phyloP scores from a whole-genome alignment of 352 stramenopile species.

The Phytophthora brassicae region DNA sequence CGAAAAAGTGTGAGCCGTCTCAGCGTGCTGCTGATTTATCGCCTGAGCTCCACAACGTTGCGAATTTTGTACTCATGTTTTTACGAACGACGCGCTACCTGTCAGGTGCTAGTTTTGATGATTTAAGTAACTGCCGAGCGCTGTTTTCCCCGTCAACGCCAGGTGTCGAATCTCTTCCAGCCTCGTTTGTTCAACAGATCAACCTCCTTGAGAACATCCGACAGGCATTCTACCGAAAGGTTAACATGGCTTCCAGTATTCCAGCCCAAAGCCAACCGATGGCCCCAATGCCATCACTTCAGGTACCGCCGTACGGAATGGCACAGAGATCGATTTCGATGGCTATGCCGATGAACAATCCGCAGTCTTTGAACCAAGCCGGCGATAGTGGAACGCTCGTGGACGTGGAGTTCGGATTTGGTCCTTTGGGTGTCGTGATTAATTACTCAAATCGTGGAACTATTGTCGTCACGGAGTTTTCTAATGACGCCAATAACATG shows the following conservation, averaged over 20 bases:
- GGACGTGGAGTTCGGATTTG: conserved; percentile 67
- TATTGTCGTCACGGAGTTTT: conserved; percentile 84
- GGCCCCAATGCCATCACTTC: conserved; percentile 22
- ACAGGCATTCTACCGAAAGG: conserved; percentile 36
- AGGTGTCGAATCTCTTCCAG: conserved; percentile 56
- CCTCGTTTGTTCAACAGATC: conserved; percentile 77
- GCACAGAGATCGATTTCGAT: conserved; percentile 8
- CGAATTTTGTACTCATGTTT: conserved; percentile 81
- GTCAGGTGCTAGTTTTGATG: conserved; percentile 55
- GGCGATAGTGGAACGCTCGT: conserved; percentile 41
- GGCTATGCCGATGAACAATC: conserved; percentile 6
- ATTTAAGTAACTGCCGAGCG: conserved; percentile 58
- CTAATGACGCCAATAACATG: conserved; percentile 58
- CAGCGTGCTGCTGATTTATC: conserved; percentile 61
- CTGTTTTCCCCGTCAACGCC: conserved; percentile 44
- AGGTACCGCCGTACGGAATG: conserved; percentile 16
- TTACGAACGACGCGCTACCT: conserved; percentile 66
- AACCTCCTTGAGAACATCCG: conserved; percentile 66
- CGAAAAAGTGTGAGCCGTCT: conserved; percentile 45
- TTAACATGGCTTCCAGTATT: conserved; percentile 15
- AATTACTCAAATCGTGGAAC: conserved; percentile 75
- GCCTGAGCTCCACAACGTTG: conserved; percentile 63
- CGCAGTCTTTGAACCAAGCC: conserved; percentile 11
- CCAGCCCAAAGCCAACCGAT: conserved; percentile 11
- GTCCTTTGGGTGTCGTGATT: conserved; percentile 81